A percentile compares a stretch with the other conserved stretches of the same genome.
phyloP scores from a whole-genome alignment of 1,284 basidiomycete species.

The Ustilago hordei region DNA sequence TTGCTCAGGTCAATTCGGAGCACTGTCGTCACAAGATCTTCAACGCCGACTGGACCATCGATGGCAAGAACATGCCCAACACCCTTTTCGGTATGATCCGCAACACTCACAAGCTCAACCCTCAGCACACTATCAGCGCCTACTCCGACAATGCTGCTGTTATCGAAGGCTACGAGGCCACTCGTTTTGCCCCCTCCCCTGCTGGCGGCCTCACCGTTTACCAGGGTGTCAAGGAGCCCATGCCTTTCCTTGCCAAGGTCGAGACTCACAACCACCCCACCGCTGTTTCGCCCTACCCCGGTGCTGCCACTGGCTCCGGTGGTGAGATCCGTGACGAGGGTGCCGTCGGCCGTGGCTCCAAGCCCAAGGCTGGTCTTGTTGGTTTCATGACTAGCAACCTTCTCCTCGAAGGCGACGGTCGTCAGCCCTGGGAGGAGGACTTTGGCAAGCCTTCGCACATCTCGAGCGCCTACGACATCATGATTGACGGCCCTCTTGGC shows the following conservation, averaged over 20 bases:
- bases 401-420: slow-evolving; percentile 53
- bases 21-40: slow-evolving; percentile 99
- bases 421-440: slow-evolving; percentile 66
- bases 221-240: slow-evolving; percentile 71
- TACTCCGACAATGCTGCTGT: slow-evolving; percentile 99
- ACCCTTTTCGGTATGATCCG: slow-evolving; percentile 98
- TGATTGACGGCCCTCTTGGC: slow-evolving; percentile 94
- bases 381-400: slow-evolving; percentile 98
- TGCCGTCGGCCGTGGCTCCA: slow-evolving; percentile 91
- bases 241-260: slow-evolving; percentile 94
- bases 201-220: slow-evolving; percentile 47
- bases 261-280: slow-evolving; percentile 99
- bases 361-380: slow-evolving; percentile 92
- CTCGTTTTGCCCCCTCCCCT: slow-evolving; percentile 80
- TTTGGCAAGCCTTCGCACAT: slow-evolving; percentile 90
- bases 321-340: slow-evolving; percentile 99
- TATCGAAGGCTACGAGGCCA: slow-evolving; percentile 80
- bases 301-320: slow-evolving; percentile 96
- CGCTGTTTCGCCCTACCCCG: slow-evolving; percentile 96
- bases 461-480: slow-evolving; percentile 93
- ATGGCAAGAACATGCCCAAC: slow-evolving; percentile 77
- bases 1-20: slow-evolving; percentile 99
- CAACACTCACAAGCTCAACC: slow-evolving; percentile 87
- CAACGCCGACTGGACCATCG: slow-evolving; percentile 95
- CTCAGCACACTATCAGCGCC: slow-evolving; percentile 83